Evolutionary conservation across 345 rosid species (phyloP).

Genomic region (Eucalyptus pauciflora): DNA sequence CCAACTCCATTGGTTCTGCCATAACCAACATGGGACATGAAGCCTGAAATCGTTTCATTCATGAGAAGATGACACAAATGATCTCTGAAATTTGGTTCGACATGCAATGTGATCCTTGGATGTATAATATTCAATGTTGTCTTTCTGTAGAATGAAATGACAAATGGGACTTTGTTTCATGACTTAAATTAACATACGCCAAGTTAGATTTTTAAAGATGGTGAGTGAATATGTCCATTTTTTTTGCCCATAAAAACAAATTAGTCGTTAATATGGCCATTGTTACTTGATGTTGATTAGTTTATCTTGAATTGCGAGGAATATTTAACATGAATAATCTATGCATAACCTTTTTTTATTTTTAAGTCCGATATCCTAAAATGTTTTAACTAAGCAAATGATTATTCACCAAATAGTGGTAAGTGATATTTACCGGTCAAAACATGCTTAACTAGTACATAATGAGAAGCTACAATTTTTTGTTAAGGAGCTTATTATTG

Average conservation of each 20-base stretch:
- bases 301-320: not conserved
- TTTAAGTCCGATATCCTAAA: not conserved
- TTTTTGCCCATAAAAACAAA: not conserved
- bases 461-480: not conserved
- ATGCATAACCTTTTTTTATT: not conserved
- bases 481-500: not conserved
- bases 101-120: not conserved
- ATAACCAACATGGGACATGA: not conserved
- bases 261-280: not conserved
- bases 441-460: not conserved
- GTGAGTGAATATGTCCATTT: not conserved
- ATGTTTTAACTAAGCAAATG: not conserved
- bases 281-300: not conserved
- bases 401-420: not conserved
- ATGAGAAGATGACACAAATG: not conserved
- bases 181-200: not conserved
- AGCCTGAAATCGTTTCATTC: not conserved
- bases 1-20: not conserved
- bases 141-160: not conserved
- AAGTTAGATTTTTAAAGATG: not conserved
- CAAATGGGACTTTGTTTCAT: not conserved
- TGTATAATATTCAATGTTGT: not conserved
- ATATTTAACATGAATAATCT: not conserved
- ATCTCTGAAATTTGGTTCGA: accelerated
- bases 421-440: not conserved